Percentiles rank a stretch among this genome's conserved stretches.
Evolutionary conservation across 2,329 filamentous ascomycete species (phyloP).

Genomic region (Ophiostoma sp.): DNA sequence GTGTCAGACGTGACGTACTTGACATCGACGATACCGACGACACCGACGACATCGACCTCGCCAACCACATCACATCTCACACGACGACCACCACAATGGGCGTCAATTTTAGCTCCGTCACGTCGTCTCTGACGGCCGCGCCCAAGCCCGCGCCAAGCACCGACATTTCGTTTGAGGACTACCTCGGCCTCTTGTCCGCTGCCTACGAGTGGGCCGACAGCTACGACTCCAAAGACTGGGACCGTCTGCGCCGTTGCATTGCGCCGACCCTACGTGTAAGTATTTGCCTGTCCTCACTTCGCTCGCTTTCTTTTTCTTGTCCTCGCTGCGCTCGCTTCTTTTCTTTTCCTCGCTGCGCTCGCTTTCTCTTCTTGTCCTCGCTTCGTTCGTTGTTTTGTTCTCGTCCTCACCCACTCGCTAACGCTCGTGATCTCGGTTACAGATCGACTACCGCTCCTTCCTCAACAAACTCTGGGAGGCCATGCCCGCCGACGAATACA

Average conservation of each 20-base stretch:
- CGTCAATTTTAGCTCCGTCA: conserved; percentile 22
- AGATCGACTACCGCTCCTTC: conserved; percentile 71
- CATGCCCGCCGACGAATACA: conserved; percentile 62
- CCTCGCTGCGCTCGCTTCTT: neutral
- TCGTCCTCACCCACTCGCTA: neutral
- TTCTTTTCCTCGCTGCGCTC: conserved; percentile 12
- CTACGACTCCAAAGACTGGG: conserved; percentile 68
- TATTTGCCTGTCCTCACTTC: conserved; percentile 20
- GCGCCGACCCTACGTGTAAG: conserved; percentile 57
- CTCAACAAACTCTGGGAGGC: conserved; percentile 60
- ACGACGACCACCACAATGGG: conserved; percentile 26
- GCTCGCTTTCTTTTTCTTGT: neutral
- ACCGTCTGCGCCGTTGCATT: conserved; percentile 59
- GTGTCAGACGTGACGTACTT: neutral
- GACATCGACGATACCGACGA: neutral
- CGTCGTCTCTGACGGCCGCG: neutral
- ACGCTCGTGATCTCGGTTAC: neutral
- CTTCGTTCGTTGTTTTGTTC: neutral
- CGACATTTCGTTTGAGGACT: conserved; percentile 40
- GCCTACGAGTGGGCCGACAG: conserved; percentile 65
- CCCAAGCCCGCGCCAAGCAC: neutral
- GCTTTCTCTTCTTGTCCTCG: neutral
- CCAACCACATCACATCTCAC: neutral
- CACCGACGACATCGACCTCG: neutral
- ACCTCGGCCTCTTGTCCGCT: conserved; percentile 50